Evolutionary conservation across 352 stramenopile genomes (phyloP), one percentile per base, ranked within the genome.

Genomic region (Phytophthora constricta): DNA sequence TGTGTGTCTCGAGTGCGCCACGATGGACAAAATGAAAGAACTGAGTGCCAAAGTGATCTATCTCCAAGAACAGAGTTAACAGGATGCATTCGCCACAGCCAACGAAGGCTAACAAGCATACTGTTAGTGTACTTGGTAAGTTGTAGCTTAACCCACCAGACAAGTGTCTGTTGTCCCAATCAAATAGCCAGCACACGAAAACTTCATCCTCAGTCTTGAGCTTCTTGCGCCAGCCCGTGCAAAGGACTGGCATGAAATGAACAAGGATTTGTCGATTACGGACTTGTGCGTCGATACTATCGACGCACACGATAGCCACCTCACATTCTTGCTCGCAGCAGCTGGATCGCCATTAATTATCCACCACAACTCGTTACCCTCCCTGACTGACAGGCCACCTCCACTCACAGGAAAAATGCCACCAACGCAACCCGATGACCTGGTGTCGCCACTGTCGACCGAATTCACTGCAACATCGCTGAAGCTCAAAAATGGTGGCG

Each of bases 1-100:
- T 9, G 65, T 73, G 7, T 73, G 59, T 25, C 49, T 73, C 14
- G 65, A 73, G 37, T 22, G 16, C 9, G 43, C 23, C 14, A 62
- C 65, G 3, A 65, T 73, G 53, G 47, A 62, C 9, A 73, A 62
- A 5, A 37, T 73, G 9, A 50, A 53, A 19, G 22, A 17, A n/a
- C 20, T 73, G 19, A 48, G 28, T n/a, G 17, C 25, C 11, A 34
- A 53, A 3, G 19, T 73, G 1, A 27, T 57, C 23, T 69, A 47
- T 4, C 52, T 73, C 42, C 65, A 68, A 42, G 26, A 27, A 17
- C 10, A 28, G 11, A 48, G 48, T 19, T 48, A 16, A 46, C n/a
- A n/a, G n/a, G n/a, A n/a, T n/a, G n/a, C n/a, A n/a, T n/a, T n/a
- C n/a, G n/a, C n/a, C n/a, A n/a, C n/a, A n/a, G n/a, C n/a, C n/a